These are phyloP conservation scores for Aphanomyces cochlioides DNA, from an alignment of 352 stramenopile genomes.

Conservation along the genomic window DNA sequence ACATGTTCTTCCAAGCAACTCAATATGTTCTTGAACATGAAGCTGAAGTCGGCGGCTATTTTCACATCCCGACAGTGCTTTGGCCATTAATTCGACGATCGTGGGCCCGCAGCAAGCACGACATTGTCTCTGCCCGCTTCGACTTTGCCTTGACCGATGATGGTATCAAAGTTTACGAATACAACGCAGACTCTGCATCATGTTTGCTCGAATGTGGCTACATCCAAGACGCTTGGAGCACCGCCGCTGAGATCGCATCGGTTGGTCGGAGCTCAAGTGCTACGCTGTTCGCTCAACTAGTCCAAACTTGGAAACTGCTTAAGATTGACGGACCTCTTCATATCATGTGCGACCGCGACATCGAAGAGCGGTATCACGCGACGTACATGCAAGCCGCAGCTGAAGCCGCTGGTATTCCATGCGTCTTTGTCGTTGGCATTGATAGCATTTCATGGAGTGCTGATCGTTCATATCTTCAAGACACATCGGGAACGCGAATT, in stretches of 20 bases:
- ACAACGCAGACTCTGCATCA: constrained; percentile 28
- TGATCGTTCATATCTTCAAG: not conserved
- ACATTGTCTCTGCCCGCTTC: constrained; percentile 27
- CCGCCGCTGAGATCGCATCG: not conserved
- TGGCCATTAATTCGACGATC: constrained; percentile 28
- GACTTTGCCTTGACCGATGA: constrained; percentile 24
- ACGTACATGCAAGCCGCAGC: constrained; percentile 30
- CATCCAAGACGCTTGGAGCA: constrained; percentile 23
- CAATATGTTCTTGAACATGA: constrained; percentile 26
- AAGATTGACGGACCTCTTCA: constrained; percentile 10
- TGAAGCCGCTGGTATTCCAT: constrained; percentile 21
- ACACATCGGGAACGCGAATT: not conserved
- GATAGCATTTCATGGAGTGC: constrained; percentile 17
- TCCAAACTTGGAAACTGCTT: constrained; percentile 11
- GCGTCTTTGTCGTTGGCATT: constrained; percentile 19
- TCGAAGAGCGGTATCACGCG: constrained; percentile 29
- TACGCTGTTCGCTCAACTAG: constrained; percentile 24
- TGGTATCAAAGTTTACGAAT: constrained; percentile 31
- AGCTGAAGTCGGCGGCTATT: constrained; percentile 8
- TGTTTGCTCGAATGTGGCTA: constrained; percentile 29
- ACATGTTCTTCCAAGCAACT: constrained; percentile 28
- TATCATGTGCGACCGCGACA: constrained; percentile 26
- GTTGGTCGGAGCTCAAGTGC: constrained; percentile 19
- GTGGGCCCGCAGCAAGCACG: constrained; percentile 22
- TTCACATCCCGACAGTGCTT: constrained; percentile 23